Percentiles rank a stretch among this genome's conserved stretches.
These are phyloP conservation scores for Kazachstania sp. DNA, from an alignment of 1,139 yeast genomes.

Conservation along the genomic window DNA sequence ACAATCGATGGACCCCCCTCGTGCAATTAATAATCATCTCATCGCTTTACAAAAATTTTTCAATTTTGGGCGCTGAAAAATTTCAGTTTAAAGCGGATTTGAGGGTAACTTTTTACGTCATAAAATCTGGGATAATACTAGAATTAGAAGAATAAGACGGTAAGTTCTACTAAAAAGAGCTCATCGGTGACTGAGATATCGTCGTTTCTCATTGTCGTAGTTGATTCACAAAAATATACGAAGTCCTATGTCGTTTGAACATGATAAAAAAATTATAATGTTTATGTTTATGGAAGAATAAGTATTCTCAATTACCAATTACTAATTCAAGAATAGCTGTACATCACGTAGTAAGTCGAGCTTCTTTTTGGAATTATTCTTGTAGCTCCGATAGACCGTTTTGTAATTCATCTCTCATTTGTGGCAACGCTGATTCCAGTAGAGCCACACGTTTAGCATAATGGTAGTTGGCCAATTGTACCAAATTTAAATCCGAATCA, in stretches of 20 bases:
- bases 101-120: background rate
- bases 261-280: too few relatives aligned
- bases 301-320: too few relatives aligned
- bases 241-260: too few relatives aligned
- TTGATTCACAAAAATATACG: too few relatives aligned
- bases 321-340: too few relatives aligned
- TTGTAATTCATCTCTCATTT: conserved; percentile 8
- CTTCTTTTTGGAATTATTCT: background rate
- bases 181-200: too few relatives aligned
- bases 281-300: too few relatives aligned
- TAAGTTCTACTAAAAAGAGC: too few relatives aligned
- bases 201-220: too few relatives aligned
- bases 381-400: background rate
- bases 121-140: too few relatives aligned
- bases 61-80: background rate
- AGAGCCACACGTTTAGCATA: conserved; percentile 21
- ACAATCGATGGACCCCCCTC: background rate
- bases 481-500: conserved; percentile 11
- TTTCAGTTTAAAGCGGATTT: background rate
- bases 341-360: too few relatives aligned
- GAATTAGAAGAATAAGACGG: too few relatives aligned
- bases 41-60: conserved; percentile 2
- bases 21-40: conserved; percentile 2
- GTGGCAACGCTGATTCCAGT: conserved; percentile 21
- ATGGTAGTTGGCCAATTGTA: conserved; percentile 25